Evolutionary conservation across 306 rosid genomes (phyloP), one percentile per base, ranked within the genome.

Genomic region (Lupinus albus): DNA sequence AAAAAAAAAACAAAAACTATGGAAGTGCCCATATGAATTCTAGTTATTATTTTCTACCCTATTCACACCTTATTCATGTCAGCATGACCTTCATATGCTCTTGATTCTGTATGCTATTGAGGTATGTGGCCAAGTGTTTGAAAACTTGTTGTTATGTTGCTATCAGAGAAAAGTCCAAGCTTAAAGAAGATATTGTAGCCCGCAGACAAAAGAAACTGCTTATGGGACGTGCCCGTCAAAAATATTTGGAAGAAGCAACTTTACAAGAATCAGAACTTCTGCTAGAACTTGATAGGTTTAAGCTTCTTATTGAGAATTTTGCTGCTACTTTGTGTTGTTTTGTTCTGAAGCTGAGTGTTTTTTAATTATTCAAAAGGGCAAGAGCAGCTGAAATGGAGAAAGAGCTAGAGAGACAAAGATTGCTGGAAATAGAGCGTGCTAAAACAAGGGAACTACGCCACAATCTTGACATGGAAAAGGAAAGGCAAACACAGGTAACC

Each of bases 381-480:
- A 89, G 95, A 78, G 67, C 74, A n/a, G 71, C 81, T 61, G 96
- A 92, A 81, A 82, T 78, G 76, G 96, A 89, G 52, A 92, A 87
- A 69, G 97, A 89, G 79, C 82, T 86, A 45, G 97, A 92, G 71
- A 87, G 97, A 76, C 95, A 87, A 76, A 84, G 82, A 47, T 84
- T 81, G 67, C 81, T 92, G 51, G 97, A 92, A 83, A 62, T 82
- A 16, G 96, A 92, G 86, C 88, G 92, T 60, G 87, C 95, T 61
- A 89, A 87, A 81, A 92, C 97, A 25, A 85, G 89, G 86, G 97
- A 92, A 78, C 69, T 92, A 65, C 92, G 93, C 35, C 87, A 92
- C 86, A 84, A 79, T 77, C 95, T 92, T 72, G 97, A 92, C 16
- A 78, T 92, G 78, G 97, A 92, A 80, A 92, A 92, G 82, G 97